A percentile compares a stretch with the other conserved stretches of the same genome.
Conservation (phyloP, 306 rosid genomes). For the Quercus engelmannii region DNA sequence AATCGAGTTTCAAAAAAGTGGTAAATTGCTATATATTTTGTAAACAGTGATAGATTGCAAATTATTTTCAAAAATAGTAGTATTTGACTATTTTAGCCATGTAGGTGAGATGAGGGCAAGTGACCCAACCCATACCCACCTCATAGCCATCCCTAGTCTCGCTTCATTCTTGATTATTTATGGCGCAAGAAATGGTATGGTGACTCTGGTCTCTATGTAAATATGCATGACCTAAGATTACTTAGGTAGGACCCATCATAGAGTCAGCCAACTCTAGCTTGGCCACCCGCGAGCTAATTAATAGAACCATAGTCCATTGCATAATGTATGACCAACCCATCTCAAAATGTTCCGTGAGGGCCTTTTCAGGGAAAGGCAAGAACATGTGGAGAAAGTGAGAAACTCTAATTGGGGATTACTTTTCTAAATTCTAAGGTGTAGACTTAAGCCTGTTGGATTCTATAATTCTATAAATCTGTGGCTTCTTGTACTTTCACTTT, state of each 20-base stretch:
- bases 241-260: conserved; percentile 22
- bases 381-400: conserved; percentile 21
- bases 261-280: conserved; percentile 19
- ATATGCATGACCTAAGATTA: conserved; percentile 16
- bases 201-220: not conserved
- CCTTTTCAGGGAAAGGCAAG: conserved; percentile 9
- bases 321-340: conserved; percentile 30
- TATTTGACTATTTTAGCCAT: too few species aligned
- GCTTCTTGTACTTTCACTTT: conserved; percentile 15
- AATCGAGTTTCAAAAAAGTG: too few species aligned
- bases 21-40: too few species aligned
- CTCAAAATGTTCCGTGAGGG: conserved; percentile 30
- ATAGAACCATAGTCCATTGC: conserved; percentile 10
- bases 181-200: not conserved
- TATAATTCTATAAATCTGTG: conserved; percentile 34
- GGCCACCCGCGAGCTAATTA: conserved; percentile 30
- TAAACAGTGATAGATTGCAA: too few species aligned
- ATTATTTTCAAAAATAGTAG: too few species aligned
- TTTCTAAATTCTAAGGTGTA: not conserved
- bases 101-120: too few species aligned
- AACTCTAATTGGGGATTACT: conserved; percentile 24
- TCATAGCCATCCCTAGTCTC: not conserved
- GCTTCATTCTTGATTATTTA: conserved; percentile 14
- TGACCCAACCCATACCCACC: too few species aligned
- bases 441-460: conserved; percentile 20